Evolutionary conservation across 371 early-diverging fungal genomes (phyloP), one percentile per base, ranked within the genome.

Genomic region (Mucor plumbeus): DNA sequence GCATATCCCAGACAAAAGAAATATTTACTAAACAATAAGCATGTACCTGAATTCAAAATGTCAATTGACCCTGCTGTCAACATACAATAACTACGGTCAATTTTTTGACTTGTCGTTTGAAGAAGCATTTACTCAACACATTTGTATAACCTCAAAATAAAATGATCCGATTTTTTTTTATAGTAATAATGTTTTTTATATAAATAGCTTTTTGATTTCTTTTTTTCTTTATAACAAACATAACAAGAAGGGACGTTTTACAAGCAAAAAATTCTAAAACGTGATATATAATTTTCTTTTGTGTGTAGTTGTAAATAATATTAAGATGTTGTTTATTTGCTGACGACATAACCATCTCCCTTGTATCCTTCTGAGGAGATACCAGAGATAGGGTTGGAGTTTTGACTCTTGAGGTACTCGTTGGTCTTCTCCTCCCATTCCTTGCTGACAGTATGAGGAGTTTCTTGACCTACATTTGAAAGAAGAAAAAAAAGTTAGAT

Each of bases 381-480:
- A 85, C 97, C 97, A 62, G 83, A 71, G 87, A 90, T 91, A 63
- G 98, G 98, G 85, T 98, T 95, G 80, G 89, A 87, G 83, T 95
- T 94, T 75, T 90, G 86, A 79, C 87, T 87, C 75, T 86, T 90
- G 73, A 92, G 88, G 70, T 87, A 87, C 77, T 90, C 90, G 84
- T 94, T 92, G 74, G 92, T 86, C 57, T 92, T 94, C 77, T 94
- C 95, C 80, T 92, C 88, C 97, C 97, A 97, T 85, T 98, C 97
- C 80, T 90, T 92, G 85, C 80, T 90, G 72, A 88, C 74, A 64
- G 97, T 95, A 41, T 69, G 76, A 59, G 92, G 90, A 64, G 86
- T 89, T 71, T 90, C 85, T 63, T 79, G 85, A 81, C 85, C 86
- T 81, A 77, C 26, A 56, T 15, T 34, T 34, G 48, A 50, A 70